Evolutionary conservation across 139 green algal genomes (phyloP), one percentile per base, ranked within the genome.

Genomic region (Dunaliella sp.): DNA sequence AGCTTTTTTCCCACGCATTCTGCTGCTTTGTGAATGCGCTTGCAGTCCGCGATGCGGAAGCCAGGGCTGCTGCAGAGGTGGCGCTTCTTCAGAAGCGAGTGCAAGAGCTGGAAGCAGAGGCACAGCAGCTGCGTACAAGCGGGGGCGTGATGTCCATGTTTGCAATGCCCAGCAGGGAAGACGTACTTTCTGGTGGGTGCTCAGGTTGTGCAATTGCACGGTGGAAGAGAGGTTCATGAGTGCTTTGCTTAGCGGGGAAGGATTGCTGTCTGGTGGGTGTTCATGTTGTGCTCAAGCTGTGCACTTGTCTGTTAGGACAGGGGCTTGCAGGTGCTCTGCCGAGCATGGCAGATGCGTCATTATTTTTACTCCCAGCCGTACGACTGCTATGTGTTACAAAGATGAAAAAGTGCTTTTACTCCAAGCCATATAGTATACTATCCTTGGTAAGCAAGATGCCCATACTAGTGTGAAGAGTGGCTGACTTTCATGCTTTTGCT

Each of bases 71-170:
- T 7, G 3, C 25, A 22, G 79, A 34, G 2, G 36, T 36, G 25
- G 79, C 79, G 1, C 24, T 65, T 12, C 12, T 65, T 1, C 3
- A 59, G 25, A 58, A 57, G 78, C 85, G 81, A 0, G 83, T 89
- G 74, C 78, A 59, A 57, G 85, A 88, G 79, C 79, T 92, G 85
- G 86, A 92, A 85, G 85, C 77, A 24, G 87, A 92, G 85, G 25
- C 89, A 80, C 76, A 31, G 3, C 26, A 48, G 57, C 86, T 87
- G 80, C 82, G 84, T 28, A 57, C 73, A 12, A 77, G 32, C 73
- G 36, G 33, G 25, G 59, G 33, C 38, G 36, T 83, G 26, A 38
- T 82, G 80, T 85, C 80, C 22, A 74, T 90, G 72, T 86, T 89
- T 78, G 38, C 79, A 85, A 75, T 90, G 87, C 86, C 89, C 77